Evolutionary conservation across 2,329 filamentous ascomycete species (phyloP).

Genomic region (Nemania sp.): DNA sequence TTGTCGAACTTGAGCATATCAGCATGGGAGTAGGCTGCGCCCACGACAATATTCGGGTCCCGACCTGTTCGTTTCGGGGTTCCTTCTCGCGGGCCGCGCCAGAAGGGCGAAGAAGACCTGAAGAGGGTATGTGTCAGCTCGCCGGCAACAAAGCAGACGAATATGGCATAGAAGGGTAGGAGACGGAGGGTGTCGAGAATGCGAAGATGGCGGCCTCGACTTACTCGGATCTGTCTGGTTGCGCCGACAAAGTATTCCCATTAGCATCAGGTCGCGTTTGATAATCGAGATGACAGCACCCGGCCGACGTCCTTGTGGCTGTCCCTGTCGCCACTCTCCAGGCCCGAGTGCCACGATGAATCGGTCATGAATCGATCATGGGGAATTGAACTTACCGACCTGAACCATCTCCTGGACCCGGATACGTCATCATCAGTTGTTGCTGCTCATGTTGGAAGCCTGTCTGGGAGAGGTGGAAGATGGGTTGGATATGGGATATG

Average conservation of each 20-base stretch:
- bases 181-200: neutral
- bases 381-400: slow-evolving; percentile 72
- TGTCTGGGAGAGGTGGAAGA: slow-evolving; percentile 6
- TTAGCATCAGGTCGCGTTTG: slow-evolving; percentile 11
- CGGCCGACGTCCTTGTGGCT: neutral
- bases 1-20: slow-evolving; percentile 89
- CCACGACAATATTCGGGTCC: slow-evolving; percentile 78
- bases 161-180: neutral
- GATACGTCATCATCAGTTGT: slow-evolving; percentile 52
- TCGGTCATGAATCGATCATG: neutral
- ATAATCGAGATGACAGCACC: neutral
- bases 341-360: neutral
- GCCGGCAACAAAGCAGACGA: slow-evolving; percentile 3
- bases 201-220: slow-evolving; percentile 45
- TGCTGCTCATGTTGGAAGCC: neutral
- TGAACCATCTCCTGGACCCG: slow-evolving; percentile 85
- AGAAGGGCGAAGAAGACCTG: slow-evolving; percentile 89
- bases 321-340: neutral
- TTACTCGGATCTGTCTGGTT: slow-evolving; percentile 66
- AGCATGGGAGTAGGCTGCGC: slow-evolving; percentile 94
- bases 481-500: too few relatives aligned
- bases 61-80: slow-evolving; percentile 59
- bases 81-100: slow-evolving; percentile 65
- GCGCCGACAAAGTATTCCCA: slow-evolving; percentile 10
- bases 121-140: slow-evolving; percentile 36